Conservation (phyloP, 371 early-diverging fungal species). For the Mortierella sp. region DNA sequence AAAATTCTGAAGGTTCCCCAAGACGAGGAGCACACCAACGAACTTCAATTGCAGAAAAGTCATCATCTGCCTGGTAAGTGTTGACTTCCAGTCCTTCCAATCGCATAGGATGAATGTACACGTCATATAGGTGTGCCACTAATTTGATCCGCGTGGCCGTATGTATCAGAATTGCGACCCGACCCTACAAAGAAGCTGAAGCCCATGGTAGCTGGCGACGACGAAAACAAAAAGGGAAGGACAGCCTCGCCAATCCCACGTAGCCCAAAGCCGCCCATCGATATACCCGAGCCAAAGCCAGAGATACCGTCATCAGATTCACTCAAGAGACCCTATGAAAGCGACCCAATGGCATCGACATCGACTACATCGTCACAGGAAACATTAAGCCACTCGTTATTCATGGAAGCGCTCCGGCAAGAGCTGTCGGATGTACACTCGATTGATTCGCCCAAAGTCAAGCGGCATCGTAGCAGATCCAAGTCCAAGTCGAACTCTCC, state of each 20-base stretch:
- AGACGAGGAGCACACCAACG: constrained; percentile 16
- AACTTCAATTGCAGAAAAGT: background rate
- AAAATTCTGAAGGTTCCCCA: constrained; percentile 35
- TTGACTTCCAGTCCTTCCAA: background rate
- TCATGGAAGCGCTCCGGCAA: background rate
- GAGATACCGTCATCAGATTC: background rate
- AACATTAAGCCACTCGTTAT: background rate
- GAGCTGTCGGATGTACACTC: background rate
- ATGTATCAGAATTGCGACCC: constrained; percentile 1
- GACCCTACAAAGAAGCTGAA: constrained; percentile 8
- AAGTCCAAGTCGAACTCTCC: constrained; percentile 11
- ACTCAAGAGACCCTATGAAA: no score
- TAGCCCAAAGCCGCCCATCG: background rate
- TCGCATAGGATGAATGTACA: background rate
- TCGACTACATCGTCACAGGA: background rate
- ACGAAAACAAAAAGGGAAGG: no score
- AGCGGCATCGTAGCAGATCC: constrained; percentile 1
- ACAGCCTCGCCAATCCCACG: no score
- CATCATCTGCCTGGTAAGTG: constrained; percentile 22
- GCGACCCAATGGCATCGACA: no score
- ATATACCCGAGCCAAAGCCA: background rate
- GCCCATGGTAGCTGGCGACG: background rate
- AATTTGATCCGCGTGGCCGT: constrained; percentile 19
- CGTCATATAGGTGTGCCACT: background rate
- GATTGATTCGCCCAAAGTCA: background rate